Percentiles rank a stretch among this genome's conserved stretches.
Evolutionary conservation across 2,329 filamentous ascomycete species (phyloP).

Genomic region (Bipolaris victoriae): DNA sequence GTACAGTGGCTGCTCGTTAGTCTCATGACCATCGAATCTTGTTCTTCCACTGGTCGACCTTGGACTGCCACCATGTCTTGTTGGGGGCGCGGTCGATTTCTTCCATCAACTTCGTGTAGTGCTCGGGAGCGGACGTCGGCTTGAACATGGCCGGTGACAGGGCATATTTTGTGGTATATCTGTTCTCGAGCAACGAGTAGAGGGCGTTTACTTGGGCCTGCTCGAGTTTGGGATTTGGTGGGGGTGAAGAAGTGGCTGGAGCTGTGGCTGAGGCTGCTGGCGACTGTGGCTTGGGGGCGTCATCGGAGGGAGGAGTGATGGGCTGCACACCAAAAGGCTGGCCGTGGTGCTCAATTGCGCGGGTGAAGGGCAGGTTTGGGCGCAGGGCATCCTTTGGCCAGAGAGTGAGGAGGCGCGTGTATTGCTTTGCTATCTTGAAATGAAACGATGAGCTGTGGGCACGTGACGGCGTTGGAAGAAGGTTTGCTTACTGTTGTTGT

Average conservation of each 20-base stretch:
- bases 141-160: constrained; percentile 36
- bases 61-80: constrained; percentile 45
- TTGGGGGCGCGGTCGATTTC: constrained; percentile 46
- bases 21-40: constrained; percentile 44
- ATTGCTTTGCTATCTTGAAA: constrained; percentile 53
- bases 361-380: constrained; percentile 55
- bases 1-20: constrained; percentile 4
- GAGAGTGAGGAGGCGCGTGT: constrained; percentile 56
- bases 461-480: not conserved
- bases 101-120: constrained; percentile 45
- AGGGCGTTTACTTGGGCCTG: constrained; percentile 62
- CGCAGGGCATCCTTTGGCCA: constrained; percentile 60
- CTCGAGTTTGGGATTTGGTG: constrained; percentile 42
- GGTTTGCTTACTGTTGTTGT: constrained; percentile 19
- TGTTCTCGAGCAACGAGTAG: constrained; percentile 65
- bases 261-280: constrained; percentile 11
- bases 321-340: constrained; percentile 36
- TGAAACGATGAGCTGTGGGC: constrained; percentile 3
- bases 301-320: constrained; percentile 27
- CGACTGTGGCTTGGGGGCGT: constrained; percentile 13
- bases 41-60: constrained; percentile 47
- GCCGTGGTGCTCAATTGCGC: constrained; percentile 52
- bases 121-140: constrained; percentile 43
- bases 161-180: constrained; percentile 56
- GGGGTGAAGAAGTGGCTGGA: constrained; percentile 17